Percentiles rank a stretch among this genome's conserved stretches.
Conservation (phyloP, 108 stramenopile genomes). For the Aureococcus anophagefferens region DNA sequence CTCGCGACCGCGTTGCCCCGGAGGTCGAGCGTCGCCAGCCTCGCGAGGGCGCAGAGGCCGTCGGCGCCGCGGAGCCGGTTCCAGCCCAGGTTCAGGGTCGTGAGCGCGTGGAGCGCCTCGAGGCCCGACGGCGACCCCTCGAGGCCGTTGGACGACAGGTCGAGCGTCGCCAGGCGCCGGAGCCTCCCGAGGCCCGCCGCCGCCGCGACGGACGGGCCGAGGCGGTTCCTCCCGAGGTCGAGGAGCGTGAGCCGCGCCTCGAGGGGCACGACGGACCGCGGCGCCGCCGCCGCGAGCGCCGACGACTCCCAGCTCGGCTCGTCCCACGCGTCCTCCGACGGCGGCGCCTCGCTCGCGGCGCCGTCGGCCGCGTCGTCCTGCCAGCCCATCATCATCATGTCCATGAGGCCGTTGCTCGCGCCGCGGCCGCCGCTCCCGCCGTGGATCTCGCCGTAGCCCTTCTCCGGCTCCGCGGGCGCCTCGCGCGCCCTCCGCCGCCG, state of each 20-base stretch:
- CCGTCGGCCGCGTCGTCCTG: background rate
- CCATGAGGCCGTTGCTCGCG: background rate
- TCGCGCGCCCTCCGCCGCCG: too few relatives aligned
- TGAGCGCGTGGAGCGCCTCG: background rate
- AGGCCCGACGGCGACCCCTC: background rate
- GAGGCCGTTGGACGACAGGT: background rate
- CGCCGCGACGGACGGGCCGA: background rate
- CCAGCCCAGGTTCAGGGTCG: background rate
- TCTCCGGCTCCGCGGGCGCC: background rate
- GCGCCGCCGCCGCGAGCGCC: background rate
- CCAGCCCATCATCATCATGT: background rate
- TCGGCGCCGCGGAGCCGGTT: background rate
- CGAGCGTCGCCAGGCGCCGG: background rate
- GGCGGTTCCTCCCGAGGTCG: background rate
- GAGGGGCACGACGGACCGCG: background rate
- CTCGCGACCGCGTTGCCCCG: background rate
- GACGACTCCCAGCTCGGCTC: background rate
- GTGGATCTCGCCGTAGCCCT: background rate
- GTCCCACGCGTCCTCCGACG: background rate
- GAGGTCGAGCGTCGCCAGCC: background rate
- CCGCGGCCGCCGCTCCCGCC: background rate
- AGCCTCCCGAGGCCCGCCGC: background rate
- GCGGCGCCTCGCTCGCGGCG: background rate
- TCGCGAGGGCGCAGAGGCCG: background rate
- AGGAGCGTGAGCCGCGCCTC: background rate